phyloP scores from a whole-genome alignment of 2,329 filamentous ascomycete species.

The Verticillium isaacii region DNA sequence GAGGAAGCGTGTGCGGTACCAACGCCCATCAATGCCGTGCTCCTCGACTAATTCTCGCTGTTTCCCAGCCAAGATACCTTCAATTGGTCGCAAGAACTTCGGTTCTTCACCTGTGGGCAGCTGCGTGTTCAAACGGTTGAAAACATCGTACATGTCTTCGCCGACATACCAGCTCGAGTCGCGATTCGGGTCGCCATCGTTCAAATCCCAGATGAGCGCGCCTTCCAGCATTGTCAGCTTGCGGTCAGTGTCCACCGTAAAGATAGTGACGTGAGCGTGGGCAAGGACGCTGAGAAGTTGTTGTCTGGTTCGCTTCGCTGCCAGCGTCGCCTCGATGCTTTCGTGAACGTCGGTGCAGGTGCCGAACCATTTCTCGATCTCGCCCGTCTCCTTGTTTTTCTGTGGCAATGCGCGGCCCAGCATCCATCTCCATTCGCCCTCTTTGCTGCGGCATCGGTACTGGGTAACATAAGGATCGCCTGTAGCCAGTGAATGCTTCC shows the following conservation, averaged over 20 bases:
- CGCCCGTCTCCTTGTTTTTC: slow-evolving; percentile 57
- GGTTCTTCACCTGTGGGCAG: slow-evolving; percentile 37
- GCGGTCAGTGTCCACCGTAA: slow-evolving; percentile 61
- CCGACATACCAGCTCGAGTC: slow-evolving; percentile 51
- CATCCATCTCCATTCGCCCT: slow-evolving; percentile 76
- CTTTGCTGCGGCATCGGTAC: slow-evolving; percentile 61
- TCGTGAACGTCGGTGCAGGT: slow-evolving; percentile 79
- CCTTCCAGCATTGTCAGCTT: slow-evolving; percentile 68
- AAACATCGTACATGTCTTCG: slow-evolving; percentile 59
- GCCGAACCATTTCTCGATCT: slow-evolving; percentile 76
- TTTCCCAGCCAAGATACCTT: slow-evolving; percentile 59
- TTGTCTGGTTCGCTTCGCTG: slow-evolving; percentile 61
- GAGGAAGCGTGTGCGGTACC: slow-evolving; percentile 67
- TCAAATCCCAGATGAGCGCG: slow-evolving; percentile 48
- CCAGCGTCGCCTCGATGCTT: slow-evolving; percentile 62
- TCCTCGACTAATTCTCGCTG: slow-evolving; percentile 59
- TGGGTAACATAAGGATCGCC: slow-evolving; percentile 67
- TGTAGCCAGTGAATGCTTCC: slow-evolving; percentile 59
- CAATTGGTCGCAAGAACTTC: slow-evolving; percentile 53
- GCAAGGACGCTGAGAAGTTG: slow-evolving; percentile 70
- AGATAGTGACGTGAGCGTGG: slow-evolving; percentile 71
- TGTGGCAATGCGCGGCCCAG: slow-evolving; percentile 67
- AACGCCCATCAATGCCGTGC: slow-evolving; percentile 54
- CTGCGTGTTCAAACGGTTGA: slow-evolving; percentile 43
- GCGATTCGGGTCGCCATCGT: slow-evolving; percentile 26